Conservation (phyloP, 2,329 filamentous ascomycete species). For the Triangularia verruculosa region DNA sequence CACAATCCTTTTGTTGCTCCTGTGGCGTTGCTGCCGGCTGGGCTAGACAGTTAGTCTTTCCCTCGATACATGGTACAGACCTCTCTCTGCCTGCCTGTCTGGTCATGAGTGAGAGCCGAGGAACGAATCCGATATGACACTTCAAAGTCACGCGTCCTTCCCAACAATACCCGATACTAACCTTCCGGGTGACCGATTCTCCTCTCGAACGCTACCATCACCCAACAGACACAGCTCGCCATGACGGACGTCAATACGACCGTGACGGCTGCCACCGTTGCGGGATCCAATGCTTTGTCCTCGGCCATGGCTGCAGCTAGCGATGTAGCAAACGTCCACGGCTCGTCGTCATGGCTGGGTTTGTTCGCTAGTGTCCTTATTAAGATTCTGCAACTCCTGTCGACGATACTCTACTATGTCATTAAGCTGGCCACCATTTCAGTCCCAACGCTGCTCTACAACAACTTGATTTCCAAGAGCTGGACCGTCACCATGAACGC, state of each 20-base stretch:
- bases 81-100: not conserved
- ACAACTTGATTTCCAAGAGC: slow-evolving; percentile 85
- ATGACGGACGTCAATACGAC: not conserved
- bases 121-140: not conserved
- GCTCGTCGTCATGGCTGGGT: slow-evolving; percentile 55
- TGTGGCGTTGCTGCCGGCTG: not conserved
- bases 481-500: slow-evolving; percentile 98
- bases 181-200: not conserved
- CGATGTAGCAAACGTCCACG: slow-evolving; percentile 37
- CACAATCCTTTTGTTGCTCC: not conserved
- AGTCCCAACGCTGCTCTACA: slow-evolving; percentile 76
- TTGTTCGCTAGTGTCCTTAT: slow-evolving; percentile 55
- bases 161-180: not conserved
- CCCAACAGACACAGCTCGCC: not conserved
- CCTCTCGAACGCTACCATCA: not conserved
- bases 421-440: slow-evolving; percentile 86
- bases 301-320: slow-evolving; percentile 40
- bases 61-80: not conserved
- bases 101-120: not conserved
- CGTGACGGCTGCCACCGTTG: slow-evolving; percentile 30
- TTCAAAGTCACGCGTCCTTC: not conserved
- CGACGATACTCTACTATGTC: slow-evolving; percentile 68
- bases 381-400: slow-evolving; percentile 52
- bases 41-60: not conserved
- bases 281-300: slow-evolving; percentile 31